Evolutionary conservation across 2,329 filamentous ascomycete species (phyloP).

Genomic region (Neopestalotiopsis rosae): DNA sequence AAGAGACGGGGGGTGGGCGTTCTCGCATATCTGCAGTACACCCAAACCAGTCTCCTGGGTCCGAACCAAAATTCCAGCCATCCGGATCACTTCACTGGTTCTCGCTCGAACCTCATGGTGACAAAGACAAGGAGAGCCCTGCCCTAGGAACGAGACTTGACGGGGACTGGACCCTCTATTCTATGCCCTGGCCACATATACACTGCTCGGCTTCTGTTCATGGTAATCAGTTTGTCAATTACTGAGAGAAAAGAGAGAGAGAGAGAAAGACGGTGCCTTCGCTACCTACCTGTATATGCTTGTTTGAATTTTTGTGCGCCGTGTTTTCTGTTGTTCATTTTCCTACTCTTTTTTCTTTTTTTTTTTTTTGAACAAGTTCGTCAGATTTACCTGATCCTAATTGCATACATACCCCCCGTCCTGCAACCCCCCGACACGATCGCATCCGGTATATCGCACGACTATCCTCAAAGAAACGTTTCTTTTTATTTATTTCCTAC

Average conservation of each 20-base stretch:
- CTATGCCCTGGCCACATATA: conserved; percentile 1
- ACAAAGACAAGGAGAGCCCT: background rate
- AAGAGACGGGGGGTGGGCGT: background rate
- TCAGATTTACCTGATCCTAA: background rate
- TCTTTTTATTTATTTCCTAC: background rate
- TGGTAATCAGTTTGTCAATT: background rate
- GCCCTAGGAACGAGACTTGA: background rate
- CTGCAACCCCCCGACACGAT: background rate
- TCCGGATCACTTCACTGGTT: conserved; percentile 15
- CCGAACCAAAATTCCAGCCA: conserved; percentile 11
- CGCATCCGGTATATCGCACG: background rate
- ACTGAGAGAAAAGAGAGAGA: background rate
- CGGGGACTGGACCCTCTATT: background rate
- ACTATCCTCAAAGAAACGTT: background rate
- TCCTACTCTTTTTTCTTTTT: background rate
- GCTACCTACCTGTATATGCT: background rate
- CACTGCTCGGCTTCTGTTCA: background rate
- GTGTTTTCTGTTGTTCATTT: background rate
- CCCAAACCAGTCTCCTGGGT: conserved; percentile 18
- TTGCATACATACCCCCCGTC: background rate
- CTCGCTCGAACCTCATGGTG: background rate
- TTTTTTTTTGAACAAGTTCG: background rate
- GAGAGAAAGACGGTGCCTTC: background rate
- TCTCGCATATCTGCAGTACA: conserved; percentile 20
- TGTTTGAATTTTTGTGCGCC: background rate